These are phyloP conservation scores for Aspergillus jensenii DNA, from an alignment of 2,329 filamentous ascomycete species.

Conservation along the genomic window DNA sequence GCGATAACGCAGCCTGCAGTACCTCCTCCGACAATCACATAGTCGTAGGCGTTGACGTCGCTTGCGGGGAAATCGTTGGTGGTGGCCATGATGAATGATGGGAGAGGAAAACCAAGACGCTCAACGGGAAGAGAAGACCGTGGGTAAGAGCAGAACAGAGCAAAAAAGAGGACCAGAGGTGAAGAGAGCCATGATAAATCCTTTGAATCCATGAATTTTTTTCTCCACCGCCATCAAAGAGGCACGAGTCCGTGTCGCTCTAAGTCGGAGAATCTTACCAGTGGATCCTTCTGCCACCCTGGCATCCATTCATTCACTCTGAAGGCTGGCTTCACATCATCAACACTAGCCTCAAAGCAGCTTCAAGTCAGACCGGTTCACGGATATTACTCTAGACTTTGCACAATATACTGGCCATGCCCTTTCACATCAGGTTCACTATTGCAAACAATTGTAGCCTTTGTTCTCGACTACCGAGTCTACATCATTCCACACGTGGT, in stretches of 20 bases:
- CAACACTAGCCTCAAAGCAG: no score
- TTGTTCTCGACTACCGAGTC: neutral
- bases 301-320: neutral
- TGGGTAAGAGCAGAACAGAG: neutral
- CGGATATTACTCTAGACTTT: no score
- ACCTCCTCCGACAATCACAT: constrained; percentile 81
- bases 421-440: no score
- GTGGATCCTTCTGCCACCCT: neutral
- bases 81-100: constrained; percentile 54
- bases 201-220: constrained; percentile 8
- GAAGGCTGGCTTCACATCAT: no score
- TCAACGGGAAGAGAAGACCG: constrained; percentile 9
- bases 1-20: constrained; percentile 85
- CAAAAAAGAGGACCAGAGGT: neutral
- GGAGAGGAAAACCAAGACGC: neutral
- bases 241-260: constrained; percentile 5
- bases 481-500: constrained; percentile 2
- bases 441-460: neutral
- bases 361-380: no score
- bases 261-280: neutral
- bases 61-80: constrained; percentile 65
- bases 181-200: neutral
- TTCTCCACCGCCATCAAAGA: constrained; percentile 9
- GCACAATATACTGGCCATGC: no score
- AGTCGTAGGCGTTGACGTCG: constrained; percentile 72